Percentiles rank a stretch among this genome's conserved stretches.
phyloP scores from a whole-genome alignment of 2,329 filamentous ascomycete species.

The Neurospora sp. region DNA sequence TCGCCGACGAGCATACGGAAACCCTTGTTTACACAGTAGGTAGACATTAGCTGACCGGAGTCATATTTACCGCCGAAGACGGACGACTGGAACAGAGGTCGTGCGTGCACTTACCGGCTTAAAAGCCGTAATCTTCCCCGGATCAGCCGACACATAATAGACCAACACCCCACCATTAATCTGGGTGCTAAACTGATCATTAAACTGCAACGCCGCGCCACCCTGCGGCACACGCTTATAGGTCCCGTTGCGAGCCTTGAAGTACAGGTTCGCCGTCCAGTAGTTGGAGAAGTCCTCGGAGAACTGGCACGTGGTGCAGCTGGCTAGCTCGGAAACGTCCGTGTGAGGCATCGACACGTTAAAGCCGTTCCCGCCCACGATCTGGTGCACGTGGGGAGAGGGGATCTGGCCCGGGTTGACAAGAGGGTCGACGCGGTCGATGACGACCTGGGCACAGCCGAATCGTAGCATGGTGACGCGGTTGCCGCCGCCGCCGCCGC shows the following conservation, averaged over 20 bases:
- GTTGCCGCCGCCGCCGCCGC: conserved; percentile 8
- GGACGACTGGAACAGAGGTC: background rate
- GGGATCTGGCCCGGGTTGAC: conserved; percentile 35
- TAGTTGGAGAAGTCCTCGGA: conserved; percentile 27
- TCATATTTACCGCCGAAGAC: background rate
- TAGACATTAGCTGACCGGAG: conserved; percentile 26
- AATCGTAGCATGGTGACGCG: conserved; percentile 16
- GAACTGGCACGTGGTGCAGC: conserved; percentile 31
- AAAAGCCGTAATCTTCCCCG: conserved; percentile 33
- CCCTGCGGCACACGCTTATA: conserved; percentile 31
- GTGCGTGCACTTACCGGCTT: conserved; percentile 34
- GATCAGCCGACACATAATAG: conserved; percentile 35
- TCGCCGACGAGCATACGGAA: conserved; percentile 39
- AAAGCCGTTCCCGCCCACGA: conserved; percentile 41
- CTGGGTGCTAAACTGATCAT: conserved; percentile 31
- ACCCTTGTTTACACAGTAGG: too few relatives aligned
- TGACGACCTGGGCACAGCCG: conserved; percentile 39
- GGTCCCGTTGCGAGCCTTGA: conserved; percentile 25
- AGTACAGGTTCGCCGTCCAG: conserved; percentile 27
- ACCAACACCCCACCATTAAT: conserved; percentile 33
- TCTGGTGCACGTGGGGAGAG: conserved; percentile 45
- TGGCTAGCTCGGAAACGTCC: conserved; percentile 26
- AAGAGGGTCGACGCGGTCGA: conserved; percentile 29
- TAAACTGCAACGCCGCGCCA: conserved; percentile 42
- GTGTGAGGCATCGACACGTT: conserved; percentile 31